phyloP scores from a whole-genome alignment of 2,329 filamentous ascomycete species.

The Elsinoe australis region DNA sequence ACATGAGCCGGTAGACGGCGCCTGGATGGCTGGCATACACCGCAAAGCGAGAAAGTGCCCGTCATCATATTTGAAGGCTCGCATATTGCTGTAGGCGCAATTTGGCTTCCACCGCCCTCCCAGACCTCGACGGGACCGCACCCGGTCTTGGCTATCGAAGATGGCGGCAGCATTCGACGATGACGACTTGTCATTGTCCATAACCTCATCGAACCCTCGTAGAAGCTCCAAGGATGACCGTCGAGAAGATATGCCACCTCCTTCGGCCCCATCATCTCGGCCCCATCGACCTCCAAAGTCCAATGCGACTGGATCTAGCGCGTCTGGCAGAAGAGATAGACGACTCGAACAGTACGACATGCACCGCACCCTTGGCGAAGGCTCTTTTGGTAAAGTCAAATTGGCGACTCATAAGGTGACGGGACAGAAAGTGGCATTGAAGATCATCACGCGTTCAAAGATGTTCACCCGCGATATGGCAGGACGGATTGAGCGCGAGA shows the following conservation, averaged over 20 bases:
- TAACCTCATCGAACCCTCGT: conserved; percentile 23
- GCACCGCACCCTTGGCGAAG: conserved; percentile 84
- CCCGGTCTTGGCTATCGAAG: conserved; percentile 19
- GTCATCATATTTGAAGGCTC: not conserved
- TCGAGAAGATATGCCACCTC: conserved; percentile 22
- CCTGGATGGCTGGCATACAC: conserved; percentile 8
- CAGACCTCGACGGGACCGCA: too few species aligned
- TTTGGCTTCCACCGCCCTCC: too few species aligned
- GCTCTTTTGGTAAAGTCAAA: conserved; percentile 98
- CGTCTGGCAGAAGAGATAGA: conserved; percentile 38
- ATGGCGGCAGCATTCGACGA: conserved; percentile 36
- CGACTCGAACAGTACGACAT: conserved; percentile 89
- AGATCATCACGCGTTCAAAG: conserved; percentile 95
- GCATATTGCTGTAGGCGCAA: not conserved
- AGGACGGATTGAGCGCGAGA: conserved; percentile 92
- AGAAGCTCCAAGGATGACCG: conserved; percentile 20
- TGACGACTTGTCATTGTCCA: conserved; percentile 36
- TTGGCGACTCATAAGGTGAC: conserved; percentile 87
- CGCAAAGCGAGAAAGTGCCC: conserved; percentile 1
- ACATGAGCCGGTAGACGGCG: not conserved
- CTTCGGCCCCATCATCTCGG: conserved; percentile 34
- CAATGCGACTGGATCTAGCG: not conserved
- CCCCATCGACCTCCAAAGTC: conserved; percentile 39
- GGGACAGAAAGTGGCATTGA: conserved; percentile 90
- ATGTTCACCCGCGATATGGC: conserved; percentile 97